Evolutionary conservation across 352 stramenopile species (phyloP).

Genomic region (Phytophthora pluvialis): DNA sequence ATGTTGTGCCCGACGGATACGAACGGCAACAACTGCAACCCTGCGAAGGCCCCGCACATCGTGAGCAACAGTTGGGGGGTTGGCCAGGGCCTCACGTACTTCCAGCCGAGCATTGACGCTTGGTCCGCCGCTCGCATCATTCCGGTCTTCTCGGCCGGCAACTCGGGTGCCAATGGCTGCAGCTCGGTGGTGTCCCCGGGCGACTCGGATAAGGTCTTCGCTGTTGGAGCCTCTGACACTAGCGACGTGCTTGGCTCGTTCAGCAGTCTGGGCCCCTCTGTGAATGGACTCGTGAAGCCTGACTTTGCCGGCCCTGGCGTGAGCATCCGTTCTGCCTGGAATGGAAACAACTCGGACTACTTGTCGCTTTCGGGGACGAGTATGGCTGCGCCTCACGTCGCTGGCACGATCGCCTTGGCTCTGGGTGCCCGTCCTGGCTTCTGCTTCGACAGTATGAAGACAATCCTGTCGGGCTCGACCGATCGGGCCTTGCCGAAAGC

Average conservation of each 20-base stretch:
- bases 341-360: conserved; percentile 44
- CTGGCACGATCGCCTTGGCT: conserved; percentile 55
- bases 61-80: conserved; percentile 68
- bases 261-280: conserved; percentile 47
- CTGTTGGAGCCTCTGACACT: conserved; percentile 43
- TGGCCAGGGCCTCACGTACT: conserved; percentile 41
- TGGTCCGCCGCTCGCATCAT: conserved; percentile 59
- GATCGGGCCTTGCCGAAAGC: conserved; percentile 17
- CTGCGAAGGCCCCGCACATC: conserved; percentile 54
- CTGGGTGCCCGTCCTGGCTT: conserved; percentile 44
- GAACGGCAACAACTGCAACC: conserved; percentile 54
- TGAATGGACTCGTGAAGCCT: conserved; percentile 48
- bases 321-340: conserved; percentile 46
- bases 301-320: conserved; percentile 50
- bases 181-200: conserved; percentile 39
- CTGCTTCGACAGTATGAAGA: conserved; percentile 40
- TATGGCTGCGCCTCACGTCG: conserved; percentile 60
- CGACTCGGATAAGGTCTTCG: conserved; percentile 44
- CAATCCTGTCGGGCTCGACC: conserved; percentile 27
- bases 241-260: conserved; percentile 46
- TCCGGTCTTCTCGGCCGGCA: conserved; percentile 58
- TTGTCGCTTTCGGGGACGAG: conserved; percentile 55
- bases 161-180: conserved; percentile 45
- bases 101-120: conserved; percentile 44
- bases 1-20: conserved; percentile 66